Base-by-base conservation (phyloP, 225 moss, liverwort and hornwort genomes). In the Antitrichia curtipendula region DNA sequence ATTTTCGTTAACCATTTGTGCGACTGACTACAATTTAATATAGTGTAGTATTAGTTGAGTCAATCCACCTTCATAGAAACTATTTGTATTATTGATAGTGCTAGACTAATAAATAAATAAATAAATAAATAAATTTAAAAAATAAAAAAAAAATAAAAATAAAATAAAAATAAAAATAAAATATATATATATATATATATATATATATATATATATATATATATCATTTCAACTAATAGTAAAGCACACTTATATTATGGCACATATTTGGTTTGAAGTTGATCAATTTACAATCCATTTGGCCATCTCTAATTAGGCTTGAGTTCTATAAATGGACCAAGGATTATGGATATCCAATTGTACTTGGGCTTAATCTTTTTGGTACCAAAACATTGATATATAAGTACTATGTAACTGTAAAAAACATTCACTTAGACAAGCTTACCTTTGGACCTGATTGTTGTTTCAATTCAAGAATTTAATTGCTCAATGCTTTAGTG, bases 1-100 rank as follows among this genome's bases (percentile, higher is more conserved):
- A 20, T 32, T 20, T 74, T 0, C 8, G 0, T 12, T 4, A 13
- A 8, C 0, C 0, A 0, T 21, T 21, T 12, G 12, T 5, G 1
- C 0, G 0, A 75, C 0, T 75, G 1, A 2, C 21, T 50, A 31
- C 7, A 32, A 34, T 50, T 50, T 21, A 13, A 2, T 12, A 32
- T 20, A 12, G 3, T 47, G 2, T 2, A 47, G 0, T 12, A 19
- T 7, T 47, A 19, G 7, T 29, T 73, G 11, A 31, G 0, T 29
- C 0, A 74, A 0, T 31, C 3, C 2, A 18, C 19, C 2, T 49
- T 12, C 0, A 73, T 19, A 47, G 10, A 74, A 73, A 12, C 7
- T 12, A 29, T 47, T 31, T 31, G 31, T 18, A 73, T 73, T 31
- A 31, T 47, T 12, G 1, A 31, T 74, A 32, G 32, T 49, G 2